Conservation (phyloP, 106 monocot genomes). For the Ottelia alismoides region DNA sequence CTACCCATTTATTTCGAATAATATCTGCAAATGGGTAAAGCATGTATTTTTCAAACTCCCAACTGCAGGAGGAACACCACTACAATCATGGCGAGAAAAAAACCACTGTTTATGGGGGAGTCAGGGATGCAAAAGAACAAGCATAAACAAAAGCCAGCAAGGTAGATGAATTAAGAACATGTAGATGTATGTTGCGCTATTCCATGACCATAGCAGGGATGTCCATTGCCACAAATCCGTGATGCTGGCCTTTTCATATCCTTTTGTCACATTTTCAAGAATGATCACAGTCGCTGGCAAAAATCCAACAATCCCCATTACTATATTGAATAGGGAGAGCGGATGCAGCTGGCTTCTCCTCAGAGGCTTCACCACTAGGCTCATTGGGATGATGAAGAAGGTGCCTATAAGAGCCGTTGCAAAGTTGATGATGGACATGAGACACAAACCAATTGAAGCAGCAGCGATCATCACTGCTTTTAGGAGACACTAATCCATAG, state of each 20-base stretch:
- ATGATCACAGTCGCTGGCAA: conserved; percentile 39
- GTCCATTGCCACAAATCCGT: conserved; percentile 58
- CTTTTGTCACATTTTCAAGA: conserved; percentile 19
- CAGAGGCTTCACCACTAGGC: conserved; percentile 48
- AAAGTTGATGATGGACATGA: conserved; percentile 94
- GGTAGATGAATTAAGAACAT: conserved; percentile 69
- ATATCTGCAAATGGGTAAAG: no score
- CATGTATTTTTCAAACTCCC: no score
- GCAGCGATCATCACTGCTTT: conserved; percentile 55
- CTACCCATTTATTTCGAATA: no score
- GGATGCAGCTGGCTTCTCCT: conserved; percentile 9
- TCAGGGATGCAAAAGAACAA: conserved; percentile 59
- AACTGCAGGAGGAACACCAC: no score
- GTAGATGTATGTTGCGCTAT: conserved; percentile 82
- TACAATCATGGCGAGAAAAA: no score
- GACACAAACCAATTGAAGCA: conserved; percentile 39
- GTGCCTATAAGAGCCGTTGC: conserved; percentile 81
- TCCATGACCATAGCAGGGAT: conserved; percentile 68
- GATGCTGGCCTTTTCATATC: conserved; percentile 18
- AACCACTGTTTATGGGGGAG: no score
- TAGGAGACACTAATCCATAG: conserved; percentile 39
- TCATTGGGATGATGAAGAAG: conserved; percentile 59
- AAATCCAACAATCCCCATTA: conserved; percentile 35
- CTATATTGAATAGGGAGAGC: conserved; percentile 19
- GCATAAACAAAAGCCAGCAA: conserved; percentile 73